phyloP scores from a whole-genome alignment of 768 basidiomycete species.

The Lactarius trivialis region DNA sequence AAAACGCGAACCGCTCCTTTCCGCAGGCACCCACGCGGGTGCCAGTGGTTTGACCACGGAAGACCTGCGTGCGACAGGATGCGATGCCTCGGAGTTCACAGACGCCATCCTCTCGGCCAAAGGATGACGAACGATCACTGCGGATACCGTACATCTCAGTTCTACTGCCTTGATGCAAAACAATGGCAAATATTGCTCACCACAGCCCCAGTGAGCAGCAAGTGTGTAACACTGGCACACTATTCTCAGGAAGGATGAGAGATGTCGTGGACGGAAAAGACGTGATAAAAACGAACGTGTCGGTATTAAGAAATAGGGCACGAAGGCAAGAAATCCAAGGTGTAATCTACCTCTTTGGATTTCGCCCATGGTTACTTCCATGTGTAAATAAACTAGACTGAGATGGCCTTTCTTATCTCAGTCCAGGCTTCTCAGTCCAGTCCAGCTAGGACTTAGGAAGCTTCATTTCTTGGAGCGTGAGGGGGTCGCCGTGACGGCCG shows the following conservation, averaged over 20 bases:
- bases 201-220: neutral
- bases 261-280: conserved; percentile 3
- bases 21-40: neutral
- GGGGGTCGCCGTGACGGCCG: too few species aligned
- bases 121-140: conserved; percentile 10
- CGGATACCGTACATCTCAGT: neutral
- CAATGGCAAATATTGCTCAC: neutral
- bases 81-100: neutral
- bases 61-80: neutral
- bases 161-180: neutral
- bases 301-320: neutral
- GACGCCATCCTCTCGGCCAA: conserved; percentile 1
- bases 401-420: neutral
- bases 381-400: neutral
- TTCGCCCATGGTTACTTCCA: neutral
- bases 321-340: neutral
- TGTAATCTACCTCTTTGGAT: neutral
- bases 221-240: conserved; percentile 14
- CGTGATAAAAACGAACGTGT: neutral
- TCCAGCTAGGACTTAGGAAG: neutral
- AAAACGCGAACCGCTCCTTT: neutral
- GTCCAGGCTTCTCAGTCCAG: neutral
- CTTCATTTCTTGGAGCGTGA: neutral
- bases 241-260: conserved; percentile 10
- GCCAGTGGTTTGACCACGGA: neutral